Evolutionary conservation across 805 yeast genomes (phyloP), one percentile per base, ranked within the genome.

Genomic region (Starmerella powellii): DNA sequence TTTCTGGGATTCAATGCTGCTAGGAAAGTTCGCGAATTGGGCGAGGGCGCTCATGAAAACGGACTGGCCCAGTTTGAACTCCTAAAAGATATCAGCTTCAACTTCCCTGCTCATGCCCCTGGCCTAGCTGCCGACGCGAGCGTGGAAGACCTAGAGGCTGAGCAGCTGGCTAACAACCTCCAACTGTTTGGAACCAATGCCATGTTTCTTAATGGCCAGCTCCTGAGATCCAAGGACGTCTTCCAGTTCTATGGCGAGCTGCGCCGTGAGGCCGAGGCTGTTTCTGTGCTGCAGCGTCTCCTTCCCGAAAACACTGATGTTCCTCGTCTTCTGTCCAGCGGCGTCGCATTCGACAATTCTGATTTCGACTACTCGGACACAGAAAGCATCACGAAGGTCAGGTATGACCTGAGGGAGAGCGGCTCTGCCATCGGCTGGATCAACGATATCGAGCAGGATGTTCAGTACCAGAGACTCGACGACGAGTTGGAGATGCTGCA

Each of bases 381-480:
- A 3, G 31, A 19, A 11, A 19, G 28, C 5, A 16, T n/a, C 8
- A 12, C 29, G n/a, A 35, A 28, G 38, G 41, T 30, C 13, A 48
- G 68, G n/a, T 66, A 55, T 39, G 65, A 66, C 38, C 54, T 57
- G 36, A 52, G 60, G 8, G 54, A 11, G 2, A 37, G 17, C 8
- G 23, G 56, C 6, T 36, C 61, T 2, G 64, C 66, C 0, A 71
- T 86, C 6, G 66, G 80, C 1, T 86, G 76, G 64, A 68, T 88
- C 54, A 91, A 88, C 55, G 81, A 91, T 57, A 63, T 88, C 5
- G 93, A 77, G 50, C 55, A 47, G 0, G 94, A 84, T 55, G 52
- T 57, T 1, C 67, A 82, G 55, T 53, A 58, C 1, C 57, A 62
- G 8, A 70, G 70, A 53, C 56, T 73, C 1, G 56, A 62, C 19